Conservation (phyloP, 2,329 filamentous ascomycete genomes). For the Ophioceras dolichostomum region DNA sequence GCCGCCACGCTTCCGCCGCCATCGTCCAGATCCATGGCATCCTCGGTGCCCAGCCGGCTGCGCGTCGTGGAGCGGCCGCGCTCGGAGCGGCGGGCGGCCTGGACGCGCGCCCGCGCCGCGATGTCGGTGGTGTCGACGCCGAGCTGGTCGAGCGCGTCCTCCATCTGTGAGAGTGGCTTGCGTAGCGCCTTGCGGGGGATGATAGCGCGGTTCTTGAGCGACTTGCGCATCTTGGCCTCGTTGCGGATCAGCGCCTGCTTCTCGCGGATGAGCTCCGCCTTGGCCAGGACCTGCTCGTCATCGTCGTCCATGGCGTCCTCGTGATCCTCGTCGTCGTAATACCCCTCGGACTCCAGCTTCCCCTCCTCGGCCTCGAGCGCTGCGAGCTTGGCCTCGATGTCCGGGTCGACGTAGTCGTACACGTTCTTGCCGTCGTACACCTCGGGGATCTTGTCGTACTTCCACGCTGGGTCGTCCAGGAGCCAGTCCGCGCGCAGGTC, state of each 20-base stretch:
- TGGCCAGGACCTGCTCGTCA: conserved; percentile 75
- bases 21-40: conserved; percentile 65
- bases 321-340: conserved; percentile 96
- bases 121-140: conserved; percentile 75
- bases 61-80: conserved; percentile 62
- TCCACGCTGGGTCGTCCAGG: conserved; percentile 84
- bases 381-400: conserved; percentile 86
- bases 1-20: conserved; percentile 12
- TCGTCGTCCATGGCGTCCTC: conserved; percentile 75
- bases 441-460: conserved; percentile 91
- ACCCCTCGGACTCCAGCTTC: conserved; percentile 79
- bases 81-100: conserved; percentile 31
- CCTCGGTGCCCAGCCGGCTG: conserved; percentile 48
- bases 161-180: conserved; percentile 77
- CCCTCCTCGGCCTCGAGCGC: conserved; percentile 94
- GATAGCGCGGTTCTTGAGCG: conserved; percentile 90
- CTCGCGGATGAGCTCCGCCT: conserved; percentile 91
- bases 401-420: conserved; percentile 92
- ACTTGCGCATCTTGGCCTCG: conserved; percentile 89
- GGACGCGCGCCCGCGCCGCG: conserved; percentile 53
- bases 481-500: conserved; percentile 83
- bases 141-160: conserved; percentile 70
- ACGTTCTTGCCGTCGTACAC: conserved; percentile 93
- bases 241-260: conserved; percentile 89
- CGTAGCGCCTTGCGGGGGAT: conserved; percentile 75